phyloP scores from a whole-genome alignment of 1,139 yeast species.

The Candida albicans region DNA sequence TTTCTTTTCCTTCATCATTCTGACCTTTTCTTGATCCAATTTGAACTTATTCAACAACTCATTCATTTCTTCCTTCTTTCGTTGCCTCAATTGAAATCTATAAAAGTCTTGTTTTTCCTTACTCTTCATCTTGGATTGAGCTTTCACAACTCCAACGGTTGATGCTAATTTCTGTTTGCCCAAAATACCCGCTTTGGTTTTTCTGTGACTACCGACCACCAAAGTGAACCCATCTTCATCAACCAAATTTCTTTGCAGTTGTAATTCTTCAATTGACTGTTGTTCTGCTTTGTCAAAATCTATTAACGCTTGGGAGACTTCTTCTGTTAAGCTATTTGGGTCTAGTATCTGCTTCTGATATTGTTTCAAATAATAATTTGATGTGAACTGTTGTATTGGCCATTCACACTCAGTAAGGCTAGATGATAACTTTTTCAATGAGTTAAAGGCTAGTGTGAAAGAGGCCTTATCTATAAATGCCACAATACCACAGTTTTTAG shows the following conservation, averaged over 20 bases:
- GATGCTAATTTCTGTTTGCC: slow-evolving; percentile 53
- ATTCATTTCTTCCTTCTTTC: slow-evolving; percentile 90
- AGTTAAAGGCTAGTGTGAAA: slow-evolving; percentile 61
- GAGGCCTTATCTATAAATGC: slow-evolving; percentile 77
- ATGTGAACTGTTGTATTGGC: slow-evolving; percentile 33
- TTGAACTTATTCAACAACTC: slow-evolving; percentile 80
- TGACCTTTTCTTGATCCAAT: slow-evolving; percentile 85
- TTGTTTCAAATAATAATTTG: slow-evolving; percentile 29
- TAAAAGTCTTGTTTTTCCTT: slow-evolving; percentile 91
- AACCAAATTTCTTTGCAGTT: slow-evolving; percentile 56
- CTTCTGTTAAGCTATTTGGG: slow-evolving; percentile 44
- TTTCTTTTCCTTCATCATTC: slow-evolving; percentile 73
- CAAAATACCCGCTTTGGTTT: slow-evolving; percentile 67
- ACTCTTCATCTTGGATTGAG: slow-evolving; percentile 58
- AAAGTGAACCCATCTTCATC: slow-evolving; percentile 94
- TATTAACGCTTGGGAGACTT: slow-evolving; percentile 59
- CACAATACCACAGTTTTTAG: slow-evolving; percentile 71
- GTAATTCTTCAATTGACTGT: slow-evolving; percentile 59
- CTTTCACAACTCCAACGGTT: slow-evolving; percentile 45
- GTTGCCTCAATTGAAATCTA: slow-evolving; percentile 92
- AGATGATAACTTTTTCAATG: slow-evolving; percentile 51
- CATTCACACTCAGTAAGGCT: slow-evolving; percentile 26
- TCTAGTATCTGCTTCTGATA: slow-evolving; percentile 41
- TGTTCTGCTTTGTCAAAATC: slow-evolving; percentile 75
- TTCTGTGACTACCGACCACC: slow-evolving; percentile 84